phyloP scores from a whole-genome alignment of 441 rosid species.

The Erysimum cheiri region DNA sequence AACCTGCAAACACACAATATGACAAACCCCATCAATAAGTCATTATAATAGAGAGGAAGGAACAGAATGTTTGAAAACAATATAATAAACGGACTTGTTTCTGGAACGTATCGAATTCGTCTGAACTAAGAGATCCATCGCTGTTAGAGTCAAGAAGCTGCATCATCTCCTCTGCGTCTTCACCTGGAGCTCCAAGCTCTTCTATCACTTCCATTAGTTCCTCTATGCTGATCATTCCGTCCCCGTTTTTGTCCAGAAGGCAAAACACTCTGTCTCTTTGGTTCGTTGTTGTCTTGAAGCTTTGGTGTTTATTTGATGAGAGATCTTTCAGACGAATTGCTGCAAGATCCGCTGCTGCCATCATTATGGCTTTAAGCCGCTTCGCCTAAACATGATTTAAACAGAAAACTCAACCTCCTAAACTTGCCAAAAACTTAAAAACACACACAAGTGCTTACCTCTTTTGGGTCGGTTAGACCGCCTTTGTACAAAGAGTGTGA shows the following conservation, averaged over 20 bases:
- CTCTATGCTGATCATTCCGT: slow-evolving; percentile 95
- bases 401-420: slow-evolving; percentile 18
- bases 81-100: slow-evolving; percentile 64
- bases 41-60: background rate
- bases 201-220: slow-evolving; percentile 97
- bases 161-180: slow-evolving; percentile 97
- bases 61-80: background rate
- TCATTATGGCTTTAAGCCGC: slow-evolving; percentile 88
- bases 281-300: slow-evolving; percentile 53
- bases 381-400: slow-evolving; percentile 60
- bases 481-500: slow-evolving; percentile 91
- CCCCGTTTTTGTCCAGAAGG: slow-evolving; percentile 89
- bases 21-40: slow-evolving; percentile 10
- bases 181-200: slow-evolving; percentile 95
- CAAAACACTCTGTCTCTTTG: slow-evolving; percentile 72
- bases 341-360: slow-evolving; percentile 96
- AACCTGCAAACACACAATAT: slow-evolving; percentile 52
- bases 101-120: slow-evolving; percentile 84
- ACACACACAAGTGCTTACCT: slow-evolving; percentile 51
- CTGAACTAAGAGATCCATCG: slow-evolving; percentile 92
- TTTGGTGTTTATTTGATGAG: slow-evolving; percentile 60
- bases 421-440: background rate
- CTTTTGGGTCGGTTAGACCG: slow-evolving; percentile 89
- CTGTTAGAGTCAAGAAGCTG: slow-evolving; percentile 91
- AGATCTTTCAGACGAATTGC: slow-evolving; percentile 89